Evolutionary conservation across 2,329 filamentous ascomycete species (phyloP).

Genomic region (Aspergillus latus): DNA sequence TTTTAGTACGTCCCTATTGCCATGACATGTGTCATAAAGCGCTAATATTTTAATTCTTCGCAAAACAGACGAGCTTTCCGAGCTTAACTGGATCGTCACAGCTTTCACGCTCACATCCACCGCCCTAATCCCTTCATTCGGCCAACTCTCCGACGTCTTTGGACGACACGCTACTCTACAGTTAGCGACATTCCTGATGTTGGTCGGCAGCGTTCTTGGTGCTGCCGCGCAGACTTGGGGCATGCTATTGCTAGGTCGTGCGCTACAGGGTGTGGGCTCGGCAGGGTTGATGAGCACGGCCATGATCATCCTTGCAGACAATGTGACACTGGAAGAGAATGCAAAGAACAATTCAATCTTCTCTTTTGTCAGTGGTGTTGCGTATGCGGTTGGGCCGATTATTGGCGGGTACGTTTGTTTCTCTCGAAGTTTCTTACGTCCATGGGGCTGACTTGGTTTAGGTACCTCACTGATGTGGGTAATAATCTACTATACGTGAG

Average conservation of each 20-base stretch:
- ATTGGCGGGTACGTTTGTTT: constrained; percentile 50
- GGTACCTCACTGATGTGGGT: no score
- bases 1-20: constrained; percentile 54
- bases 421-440: no score
- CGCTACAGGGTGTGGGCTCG: constrained; percentile 61
- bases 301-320: constrained; percentile 64
- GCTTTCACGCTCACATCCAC: constrained; percentile 67
- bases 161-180: constrained; percentile 62
- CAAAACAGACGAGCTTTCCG: constrained; percentile 51
- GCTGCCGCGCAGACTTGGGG: constrained; percentile 58
- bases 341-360: constrained; percentile 64
- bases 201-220: constrained; percentile 63
- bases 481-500: no score
- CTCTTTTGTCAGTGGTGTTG: constrained; percentile 58
- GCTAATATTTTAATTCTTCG: no score
- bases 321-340: constrained; percentile 61
- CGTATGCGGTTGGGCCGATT: constrained; percentile 62
- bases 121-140: constrained; percentile 66
- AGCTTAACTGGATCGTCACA: constrained; percentile 69
- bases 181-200: constrained; percentile 56
- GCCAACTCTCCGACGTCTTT: constrained; percentile 64
- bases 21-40: no score
- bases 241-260: constrained; percentile 63
- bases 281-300: constrained; percentile 63
- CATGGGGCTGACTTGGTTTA: no score